Percentiles rank a stretch among this genome's conserved stretches.
These are phyloP conservation scores for Debaryomyces maramus DNA, from an alignment of 805 yeast genomes.

Conservation along the genomic window DNA sequence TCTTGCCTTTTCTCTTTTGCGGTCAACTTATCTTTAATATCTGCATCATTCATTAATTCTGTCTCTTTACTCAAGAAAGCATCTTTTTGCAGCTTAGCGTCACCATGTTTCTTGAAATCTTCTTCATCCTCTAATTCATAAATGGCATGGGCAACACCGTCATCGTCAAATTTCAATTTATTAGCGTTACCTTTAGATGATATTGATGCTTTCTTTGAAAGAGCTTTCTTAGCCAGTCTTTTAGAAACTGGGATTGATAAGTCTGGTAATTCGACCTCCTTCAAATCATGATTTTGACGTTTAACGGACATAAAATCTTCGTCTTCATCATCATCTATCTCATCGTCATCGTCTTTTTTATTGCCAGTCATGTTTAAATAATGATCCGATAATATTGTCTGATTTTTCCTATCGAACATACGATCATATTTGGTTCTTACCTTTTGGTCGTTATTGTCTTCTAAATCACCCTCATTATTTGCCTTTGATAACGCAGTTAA, in stretches of 20 bases:
- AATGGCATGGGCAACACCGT: conserved; percentile 86
- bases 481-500: conserved; percentile 54
- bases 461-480: conserved; percentile 58
- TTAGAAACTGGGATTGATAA: conserved; percentile 70
- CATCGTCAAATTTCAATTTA: conserved; percentile 88
- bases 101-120: conserved; percentile 75
- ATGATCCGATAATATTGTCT: conserved; percentile 86
- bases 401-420: conserved; percentile 94
- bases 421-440: conserved; percentile 88
- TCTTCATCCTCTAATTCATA: conserved; percentile 91
- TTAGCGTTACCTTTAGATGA: conserved; percentile 66
- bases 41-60: conserved; percentile 67
- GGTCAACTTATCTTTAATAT: conserved; percentile 70
- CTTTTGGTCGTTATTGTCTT: conserved; percentile 36
- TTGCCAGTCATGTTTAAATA: conserved; percentile 70
- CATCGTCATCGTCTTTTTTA: conserved; percentile 23
- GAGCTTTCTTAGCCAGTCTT: conserved; percentile 79
- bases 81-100: conserved; percentile 64
- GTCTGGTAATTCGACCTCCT: conserved; percentile 65
- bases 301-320: conserved; percentile 83
- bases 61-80: conserved; percentile 68
- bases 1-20: conserved; percentile 80
- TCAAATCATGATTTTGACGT: conserved; percentile 70
- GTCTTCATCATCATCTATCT: conserved; percentile 44
- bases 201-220: conserved; percentile 76